phyloP scores from a whole-genome alignment of 257 asterid species.

The Plantago ovata region DNA sequence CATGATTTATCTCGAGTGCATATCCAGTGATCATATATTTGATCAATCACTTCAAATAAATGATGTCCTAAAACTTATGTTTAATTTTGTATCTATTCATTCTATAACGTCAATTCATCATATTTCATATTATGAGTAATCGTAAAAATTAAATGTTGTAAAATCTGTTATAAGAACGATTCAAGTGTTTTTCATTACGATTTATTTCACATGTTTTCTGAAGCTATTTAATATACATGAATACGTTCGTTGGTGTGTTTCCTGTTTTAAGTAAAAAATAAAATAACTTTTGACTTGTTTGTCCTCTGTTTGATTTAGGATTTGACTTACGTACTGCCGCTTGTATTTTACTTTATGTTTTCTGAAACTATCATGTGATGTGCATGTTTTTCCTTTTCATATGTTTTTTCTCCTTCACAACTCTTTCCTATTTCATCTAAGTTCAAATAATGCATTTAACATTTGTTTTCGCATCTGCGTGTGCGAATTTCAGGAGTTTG shows the following conservation, averaged over 20 bases:
- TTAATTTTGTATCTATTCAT: no score
- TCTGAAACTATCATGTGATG: conserved; percentile 9
- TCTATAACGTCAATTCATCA: no score
- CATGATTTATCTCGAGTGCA: no score
- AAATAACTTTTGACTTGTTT: conserved; percentile 1
- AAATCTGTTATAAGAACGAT: no score
- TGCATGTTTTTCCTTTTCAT: conserved; percentile 5
- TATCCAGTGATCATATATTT: no score
- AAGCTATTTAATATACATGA: neutral
- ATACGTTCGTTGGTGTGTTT: conserved; percentile 11
- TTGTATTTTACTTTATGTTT: conserved; percentile 7
- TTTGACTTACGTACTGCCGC: conserved; percentile 19
- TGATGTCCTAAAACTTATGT: no score
- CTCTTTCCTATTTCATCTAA: conserved; percentile 12
- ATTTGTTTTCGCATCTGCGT: conserved; percentile 25
- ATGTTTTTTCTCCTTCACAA: conserved; percentile 6
- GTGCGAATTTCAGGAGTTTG: conserved; percentile 58
- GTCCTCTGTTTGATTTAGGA: conserved; percentile 15
- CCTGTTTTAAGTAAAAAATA: conserved; percentile 12
- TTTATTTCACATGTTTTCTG: no score
- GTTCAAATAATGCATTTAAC: conserved; percentile 23
- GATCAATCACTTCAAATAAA: no score
- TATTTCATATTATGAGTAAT: no score
- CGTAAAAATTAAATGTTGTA: no score
- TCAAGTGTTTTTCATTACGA: no score